phyloP scores from a whole-genome alignment of 2,329 filamentous ascomycete species.

The Cercospora canescens region DNA sequence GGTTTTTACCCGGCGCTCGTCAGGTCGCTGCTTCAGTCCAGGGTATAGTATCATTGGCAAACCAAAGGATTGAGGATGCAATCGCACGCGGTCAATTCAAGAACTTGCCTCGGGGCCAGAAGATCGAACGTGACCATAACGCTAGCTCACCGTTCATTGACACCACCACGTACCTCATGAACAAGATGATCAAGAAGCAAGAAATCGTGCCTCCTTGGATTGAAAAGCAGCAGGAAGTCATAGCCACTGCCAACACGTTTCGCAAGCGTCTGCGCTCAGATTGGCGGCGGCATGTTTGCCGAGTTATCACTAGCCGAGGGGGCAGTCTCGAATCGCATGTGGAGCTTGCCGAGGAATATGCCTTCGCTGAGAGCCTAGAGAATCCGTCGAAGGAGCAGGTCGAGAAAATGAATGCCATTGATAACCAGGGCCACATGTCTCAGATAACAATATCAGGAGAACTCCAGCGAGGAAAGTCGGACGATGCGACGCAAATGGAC shows the following conservation, averaged over 20 bases:
- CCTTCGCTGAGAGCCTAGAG: conserved; percentile 67
- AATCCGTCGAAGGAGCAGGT: conserved; percentile 56
- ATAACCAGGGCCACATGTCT: conserved; percentile 49
- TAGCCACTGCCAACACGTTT: conserved; percentile 68
- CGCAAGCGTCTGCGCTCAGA: conserved; percentile 73
- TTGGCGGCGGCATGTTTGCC: conserved; percentile 81
- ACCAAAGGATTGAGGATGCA: conserved; percentile 90
- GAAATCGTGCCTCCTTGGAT: conserved; percentile 98
- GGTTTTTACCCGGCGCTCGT: conserved; percentile 72
- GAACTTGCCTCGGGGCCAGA: conserved; percentile 77
- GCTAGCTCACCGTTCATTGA: conserved; percentile 88
- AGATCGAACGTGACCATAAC: conserved; percentile 76
- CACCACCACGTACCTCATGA: conserved; percentile 97
- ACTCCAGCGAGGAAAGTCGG: conserved; percentile 34
- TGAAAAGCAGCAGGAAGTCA: conserved; percentile 92
- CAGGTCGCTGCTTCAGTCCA: conserved; percentile 74
- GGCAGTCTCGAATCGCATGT: conserved; percentile 75
- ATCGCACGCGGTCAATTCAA: conserved; percentile 89
- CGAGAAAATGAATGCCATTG: conserved; percentile 48
- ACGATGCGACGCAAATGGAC: conserved; percentile 13
- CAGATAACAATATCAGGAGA: conserved; percentile 50
- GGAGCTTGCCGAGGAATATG: conserved; percentile 68
- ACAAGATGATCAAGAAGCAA: conserved; percentile 96
- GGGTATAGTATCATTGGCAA: conserved; percentile 79
- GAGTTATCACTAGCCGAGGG: conserved; percentile 74